These are phyloP conservation scores for Annulohypoxylon nitens DNA, from an alignment of 495 filamentous ascomycete genomes.

Conservation along the genomic window DNA sequence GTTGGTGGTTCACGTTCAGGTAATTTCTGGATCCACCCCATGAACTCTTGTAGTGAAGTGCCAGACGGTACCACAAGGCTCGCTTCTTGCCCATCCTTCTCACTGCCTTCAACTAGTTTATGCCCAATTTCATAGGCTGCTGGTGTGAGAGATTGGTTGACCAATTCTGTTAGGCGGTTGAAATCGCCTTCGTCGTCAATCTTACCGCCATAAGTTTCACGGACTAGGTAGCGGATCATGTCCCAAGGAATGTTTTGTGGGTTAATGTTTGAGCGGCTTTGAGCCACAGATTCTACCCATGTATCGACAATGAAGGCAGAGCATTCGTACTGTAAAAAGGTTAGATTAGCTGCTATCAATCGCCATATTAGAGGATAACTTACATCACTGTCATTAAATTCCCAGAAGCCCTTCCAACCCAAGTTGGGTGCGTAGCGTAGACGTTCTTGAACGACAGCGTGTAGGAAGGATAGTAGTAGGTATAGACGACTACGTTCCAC, in stretches of 20 bases:
- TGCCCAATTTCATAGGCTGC: constrained; percentile 91
- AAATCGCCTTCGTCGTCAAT: constrained; percentile 95
- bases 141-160: constrained; percentile 82
- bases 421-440: constrained; percentile 94
- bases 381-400: constrained; percentile 99
- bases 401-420: constrained; percentile 99
- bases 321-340: constrained; percentile 85
- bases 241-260: constrained; percentile 96
- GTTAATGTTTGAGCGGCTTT: constrained; percentile 89
- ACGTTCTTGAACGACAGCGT: constrained; percentile 95
- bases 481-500: constrained; percentile 94
- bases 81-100: constrained; percentile 63
- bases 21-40: constrained; percentile 89
- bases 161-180: constrained; percentile 74
- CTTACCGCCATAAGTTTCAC: constrained; percentile 97
- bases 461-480: constrained; percentile 90
- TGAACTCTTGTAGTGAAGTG: constrained; percentile 87
- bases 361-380: constrained; percentile 57
- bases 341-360: constrained; percentile 40
- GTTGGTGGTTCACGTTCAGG: constrained; percentile 97
- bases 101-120: constrained; percentile 77
- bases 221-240: constrained; percentile 91
- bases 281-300: constrained; percentile 87
- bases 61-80: constrained; percentile 80
- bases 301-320: constrained; percentile 95